Base-by-base conservation (phyloP, 768 basidiomycete species). In the Favolaschia claudopus region DNA sequence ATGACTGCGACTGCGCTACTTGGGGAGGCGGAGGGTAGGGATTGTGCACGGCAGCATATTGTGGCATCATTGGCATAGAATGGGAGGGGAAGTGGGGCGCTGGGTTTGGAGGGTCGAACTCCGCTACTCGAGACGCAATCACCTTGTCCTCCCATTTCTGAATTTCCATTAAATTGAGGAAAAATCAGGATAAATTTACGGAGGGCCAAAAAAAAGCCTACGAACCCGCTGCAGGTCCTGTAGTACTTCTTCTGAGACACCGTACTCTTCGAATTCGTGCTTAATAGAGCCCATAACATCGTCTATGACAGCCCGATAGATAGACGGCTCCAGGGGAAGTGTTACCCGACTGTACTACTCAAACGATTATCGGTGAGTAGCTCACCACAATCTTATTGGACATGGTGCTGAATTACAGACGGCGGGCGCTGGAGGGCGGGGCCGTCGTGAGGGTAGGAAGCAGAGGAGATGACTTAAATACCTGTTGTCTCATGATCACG, bases 311-410 rank as follows among this genome's bases (percentile, higher is more conserved):
- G 86, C 74, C 64, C 96, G 92, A 77, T 99, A 99, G 68, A 93
- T 91, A 66, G 76, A 70, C 72, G 95, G 95, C 95, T 96, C 88
- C 51, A 37, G 34, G 42, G 83, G 75, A 77, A 70, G 77, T 74
- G 79, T 86, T 83, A 82, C 82, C 76, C 78, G 80, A 79, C 76
- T 67, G 71, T 63, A 73, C 76, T 72, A 80, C 82, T 85, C 80
- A 82, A 77, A 73, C 74, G 68, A 76, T 77, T 77, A 76, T 82
- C 76, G 79, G 84, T 84, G 87, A 85, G 83, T 79, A 87, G 89
- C 92, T 92, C 85, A 95, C 94, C 88, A 96, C 95, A 82, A 95
- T 93, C 84, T 96, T 96, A 89, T 96, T 96, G 60, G 94, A 95
- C 95, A 96, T 96, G 68, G 68, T 51, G 14, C 13, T 12, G 20